Percentiles rank a stretch among this genome's conserved stretches.
These are phyloP conservation scores for Suillus fuscotomentosus DNA, from an alignment of 768 basidiomycete species.

Conservation along the genomic window DNA sequence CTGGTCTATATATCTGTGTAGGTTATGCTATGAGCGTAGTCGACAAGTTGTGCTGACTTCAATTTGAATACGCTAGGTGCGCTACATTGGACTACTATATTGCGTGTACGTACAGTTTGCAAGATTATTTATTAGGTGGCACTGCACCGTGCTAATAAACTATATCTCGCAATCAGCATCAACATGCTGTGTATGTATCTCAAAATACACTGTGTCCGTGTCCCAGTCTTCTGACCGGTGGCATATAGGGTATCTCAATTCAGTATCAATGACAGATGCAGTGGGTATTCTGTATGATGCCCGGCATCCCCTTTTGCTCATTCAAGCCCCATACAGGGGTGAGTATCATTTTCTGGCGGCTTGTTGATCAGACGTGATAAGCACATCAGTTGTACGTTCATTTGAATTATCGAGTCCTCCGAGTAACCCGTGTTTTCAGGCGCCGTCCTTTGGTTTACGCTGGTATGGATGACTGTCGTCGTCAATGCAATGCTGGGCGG, in stretches of 20 bases:
- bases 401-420: not conserved
- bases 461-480: not conserved
- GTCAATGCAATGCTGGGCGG: not conserved
- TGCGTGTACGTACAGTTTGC: not conserved
- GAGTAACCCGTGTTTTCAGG: not conserved
- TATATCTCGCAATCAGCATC: not conserved
- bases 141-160: not conserved
- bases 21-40: not conserved
- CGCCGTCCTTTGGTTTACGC: not conserved
- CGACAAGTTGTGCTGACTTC: not conserved
- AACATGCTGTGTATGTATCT: not conserved
- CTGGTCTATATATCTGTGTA: not conserved
- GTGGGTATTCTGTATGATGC: not conserved
- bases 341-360: not conserved
- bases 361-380: not conserved
- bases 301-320: not conserved
- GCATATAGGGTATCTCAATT: not conserved
- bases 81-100: not conserved
- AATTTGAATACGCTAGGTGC: not conserved
- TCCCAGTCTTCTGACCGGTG: not conserved
- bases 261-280: not conserved
- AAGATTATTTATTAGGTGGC: not conserved
- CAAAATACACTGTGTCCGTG: not conserved
- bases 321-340: not conserved
- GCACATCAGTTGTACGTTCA: not conserved